Evolutionary conservation across 192 early-diverging fungal species (phyloP).

Genomic region (Entomortierella parvispora): DNA sequence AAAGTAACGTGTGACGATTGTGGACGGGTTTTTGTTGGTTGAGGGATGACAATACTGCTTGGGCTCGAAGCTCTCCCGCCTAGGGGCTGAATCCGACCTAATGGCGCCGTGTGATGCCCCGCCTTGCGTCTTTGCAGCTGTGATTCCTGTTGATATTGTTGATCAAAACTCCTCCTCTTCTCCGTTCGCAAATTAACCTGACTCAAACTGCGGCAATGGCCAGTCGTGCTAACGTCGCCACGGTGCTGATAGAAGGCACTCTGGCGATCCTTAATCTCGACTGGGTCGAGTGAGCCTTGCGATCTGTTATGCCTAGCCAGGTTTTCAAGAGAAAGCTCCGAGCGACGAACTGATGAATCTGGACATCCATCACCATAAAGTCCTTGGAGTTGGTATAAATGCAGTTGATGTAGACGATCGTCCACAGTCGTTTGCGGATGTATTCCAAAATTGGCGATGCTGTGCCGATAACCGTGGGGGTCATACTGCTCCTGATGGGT

Average conservation of each 20-base stretch:
- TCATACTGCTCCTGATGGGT: neutral
- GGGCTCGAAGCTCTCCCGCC: neutral
- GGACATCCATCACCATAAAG: neutral
- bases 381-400: too few relatives aligned
- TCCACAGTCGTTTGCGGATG: neutral
- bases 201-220: conserved; percentile 24
- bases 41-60: conserved; percentile 36
- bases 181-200: conserved; percentile 22
- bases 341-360: neutral
- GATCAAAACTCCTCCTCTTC: conserved; percentile 10
- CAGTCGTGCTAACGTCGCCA: too few relatives aligned
- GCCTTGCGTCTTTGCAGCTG: neutral
- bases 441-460: conserved; percentile 13
- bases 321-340: conserved; percentile 29
- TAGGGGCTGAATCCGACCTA: neutral
- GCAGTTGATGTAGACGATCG: neutral
- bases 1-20: conserved; percentile 3
- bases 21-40: neutral
- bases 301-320: conserved; percentile 33
- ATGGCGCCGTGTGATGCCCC: neutral
- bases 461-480: conserved; percentile 1
- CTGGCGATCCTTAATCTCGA: neutral
- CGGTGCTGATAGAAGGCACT: neutral
- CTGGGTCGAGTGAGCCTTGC: conserved; percentile 10
- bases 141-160: conserved; percentile 14